Conservation (phyloP, 148 eudicot species). For the Rhododendron kiyosumense region DNA sequence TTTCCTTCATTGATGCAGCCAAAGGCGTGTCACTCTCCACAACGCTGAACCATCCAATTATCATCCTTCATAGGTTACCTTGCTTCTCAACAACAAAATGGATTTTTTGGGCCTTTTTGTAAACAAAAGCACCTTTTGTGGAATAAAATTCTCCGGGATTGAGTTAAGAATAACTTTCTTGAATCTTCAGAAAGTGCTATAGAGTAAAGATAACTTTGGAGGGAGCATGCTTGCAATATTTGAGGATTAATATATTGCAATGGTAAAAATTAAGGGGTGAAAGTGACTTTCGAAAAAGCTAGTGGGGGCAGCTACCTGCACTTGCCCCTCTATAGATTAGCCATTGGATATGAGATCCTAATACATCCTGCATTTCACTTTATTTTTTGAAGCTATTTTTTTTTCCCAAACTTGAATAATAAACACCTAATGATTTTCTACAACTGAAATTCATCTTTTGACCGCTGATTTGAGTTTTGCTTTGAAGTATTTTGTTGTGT, state of each 20-base stretch:
- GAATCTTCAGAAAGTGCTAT: not conserved
- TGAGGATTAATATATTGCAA: not conserved
- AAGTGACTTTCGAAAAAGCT: not conserved
- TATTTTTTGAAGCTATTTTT: not conserved
- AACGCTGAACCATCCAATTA: not conserved
- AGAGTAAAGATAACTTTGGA: not conserved
- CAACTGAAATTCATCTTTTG: not conserved
- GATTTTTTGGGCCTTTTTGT: not conserved
- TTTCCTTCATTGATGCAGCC: not conserved
- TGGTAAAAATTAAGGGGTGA: not conserved
- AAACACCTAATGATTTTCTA: not conserved
- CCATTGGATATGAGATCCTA: not conserved
- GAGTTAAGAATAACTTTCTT: not conserved
- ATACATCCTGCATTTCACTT: not conserved
- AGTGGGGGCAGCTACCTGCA: not conserved
- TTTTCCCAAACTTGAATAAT: not conserved
- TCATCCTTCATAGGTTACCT: not conserved
- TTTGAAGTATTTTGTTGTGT: not conserved
- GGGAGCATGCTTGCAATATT: not conserved
- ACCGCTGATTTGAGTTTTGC: not conserved
- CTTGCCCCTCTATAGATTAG: not conserved
- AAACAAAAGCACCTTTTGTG: not conserved
- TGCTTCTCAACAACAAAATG: not conserved
- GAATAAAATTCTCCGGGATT: not conserved
- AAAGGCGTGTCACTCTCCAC: not conserved